Percentiles rank a stretch among this genome's conserved stretches.
Conservation (phyloP, 805 yeast genomes). For the Candida cerambycidarum region DNA sequence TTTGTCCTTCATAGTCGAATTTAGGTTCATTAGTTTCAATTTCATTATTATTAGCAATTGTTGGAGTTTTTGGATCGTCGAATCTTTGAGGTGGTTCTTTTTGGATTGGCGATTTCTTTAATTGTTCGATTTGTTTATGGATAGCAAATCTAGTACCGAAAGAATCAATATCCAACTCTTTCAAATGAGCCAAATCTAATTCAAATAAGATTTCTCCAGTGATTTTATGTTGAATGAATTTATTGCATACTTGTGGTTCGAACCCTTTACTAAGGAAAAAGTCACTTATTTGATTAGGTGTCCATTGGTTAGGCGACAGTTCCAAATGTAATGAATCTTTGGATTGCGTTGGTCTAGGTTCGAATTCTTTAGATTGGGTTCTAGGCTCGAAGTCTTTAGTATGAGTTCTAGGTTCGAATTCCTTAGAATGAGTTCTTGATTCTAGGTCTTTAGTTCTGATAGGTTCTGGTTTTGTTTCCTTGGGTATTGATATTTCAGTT, state of each 20-base stretch:
- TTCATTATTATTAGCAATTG: neutral
- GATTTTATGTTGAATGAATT: slow-evolving; percentile 84
- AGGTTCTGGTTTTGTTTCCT: neutral
- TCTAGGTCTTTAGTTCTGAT: slow-evolving; percentile 11
- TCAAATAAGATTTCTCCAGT: slow-evolving; percentile 84
- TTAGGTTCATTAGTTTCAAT: neutral
- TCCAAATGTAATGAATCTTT: neutral
- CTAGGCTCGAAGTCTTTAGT: slow-evolving; percentile 16
- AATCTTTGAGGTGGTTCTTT: neutral
- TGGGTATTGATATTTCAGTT: slow-evolving; percentile 3
- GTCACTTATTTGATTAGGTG: slow-evolving; percentile 80
- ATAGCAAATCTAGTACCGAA: slow-evolving; percentile 96
- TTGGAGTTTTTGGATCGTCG: slow-evolving; percentile 6
- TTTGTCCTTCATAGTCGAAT: neutral
- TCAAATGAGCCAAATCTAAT: slow-evolving; percentile 79
- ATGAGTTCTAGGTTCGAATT: too few relatives aligned
- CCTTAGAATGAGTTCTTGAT: slow-evolving; percentile 23
- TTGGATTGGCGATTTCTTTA: slow-evolving; percentile 29
- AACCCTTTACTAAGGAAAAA: slow-evolving; percentile 74
- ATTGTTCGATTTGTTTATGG: slow-evolving; percentile 79
- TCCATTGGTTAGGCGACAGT: slow-evolving; percentile 57
- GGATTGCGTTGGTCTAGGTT: slow-evolving; percentile 32
- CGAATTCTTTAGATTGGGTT: slow-evolving; percentile 18
- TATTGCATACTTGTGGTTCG: slow-evolving; percentile 69
- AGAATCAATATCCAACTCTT: slow-evolving; percentile 86